phyloP scores from a whole-genome alignment of 2,329 filamentous ascomycete genomes.

The Penicillium glabrum region DNA sequence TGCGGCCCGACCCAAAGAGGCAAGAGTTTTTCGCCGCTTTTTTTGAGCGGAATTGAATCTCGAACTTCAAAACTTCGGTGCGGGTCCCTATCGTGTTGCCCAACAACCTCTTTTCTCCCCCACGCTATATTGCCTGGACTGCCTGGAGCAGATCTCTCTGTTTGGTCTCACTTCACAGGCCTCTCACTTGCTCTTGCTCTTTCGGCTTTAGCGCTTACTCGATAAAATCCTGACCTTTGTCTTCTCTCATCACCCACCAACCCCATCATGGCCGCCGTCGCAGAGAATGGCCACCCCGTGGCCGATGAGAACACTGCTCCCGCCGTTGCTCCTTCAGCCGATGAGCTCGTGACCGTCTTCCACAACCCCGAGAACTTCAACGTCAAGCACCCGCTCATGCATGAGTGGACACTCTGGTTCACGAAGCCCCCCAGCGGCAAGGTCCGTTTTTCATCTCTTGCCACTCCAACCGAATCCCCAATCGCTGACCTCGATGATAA shows the following conservation, averaged over 20 bases:
- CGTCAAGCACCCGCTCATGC: slow-evolving; percentile 96
- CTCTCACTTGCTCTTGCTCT: neutral
- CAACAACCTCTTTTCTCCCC: slow-evolving; percentile 12
- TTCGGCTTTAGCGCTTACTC: neutral
- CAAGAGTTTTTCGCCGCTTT: slow-evolving; percentile 18
- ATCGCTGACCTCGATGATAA: slow-evolving; percentile 6
- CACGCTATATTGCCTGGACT: slow-evolving; percentile 24
- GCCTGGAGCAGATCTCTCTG: slow-evolving; percentile 39
- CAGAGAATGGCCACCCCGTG: slow-evolving; percentile 38
- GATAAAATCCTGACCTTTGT: slow-evolving; percentile 6
- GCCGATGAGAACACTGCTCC: slow-evolving; percentile 58
- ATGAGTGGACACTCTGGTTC: slow-evolving; percentile 99
- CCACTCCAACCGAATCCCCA: neutral
- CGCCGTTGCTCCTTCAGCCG: slow-evolving; percentile 46
- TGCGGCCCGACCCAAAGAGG: slow-evolving; percentile 24
- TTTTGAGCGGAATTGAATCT: slow-evolving; percentile 20
- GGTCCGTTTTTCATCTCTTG: slow-evolving; percentile 52
- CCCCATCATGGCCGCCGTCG: slow-evolving; percentile 37
- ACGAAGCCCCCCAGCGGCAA: slow-evolving; percentile 96
- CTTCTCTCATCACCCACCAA: slow-evolving; percentile 9
- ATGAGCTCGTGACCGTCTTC: slow-evolving; percentile 86
- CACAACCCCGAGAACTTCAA: slow-evolving; percentile 99
- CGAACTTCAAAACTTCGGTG: slow-evolving; percentile 32
- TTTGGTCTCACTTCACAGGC: neutral
- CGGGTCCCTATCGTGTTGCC: slow-evolving; percentile 19